Conservation (phyloP, 2,329 filamentous ascomycete species). For the Xylogone sp. region DNA sequence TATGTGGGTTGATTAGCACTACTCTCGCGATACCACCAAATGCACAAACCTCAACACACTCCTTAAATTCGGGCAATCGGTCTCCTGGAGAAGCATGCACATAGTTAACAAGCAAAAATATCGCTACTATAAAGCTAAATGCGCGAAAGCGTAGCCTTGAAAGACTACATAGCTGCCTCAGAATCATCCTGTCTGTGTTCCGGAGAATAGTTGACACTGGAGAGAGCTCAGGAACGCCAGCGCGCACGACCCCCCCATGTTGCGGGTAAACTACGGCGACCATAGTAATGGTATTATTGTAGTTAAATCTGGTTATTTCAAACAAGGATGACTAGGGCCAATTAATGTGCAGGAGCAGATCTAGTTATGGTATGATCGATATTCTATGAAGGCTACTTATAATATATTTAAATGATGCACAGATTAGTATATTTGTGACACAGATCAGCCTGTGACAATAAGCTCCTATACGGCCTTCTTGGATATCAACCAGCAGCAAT, state of each 20-base stretch:
- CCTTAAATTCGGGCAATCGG: conserved; percentile 76
- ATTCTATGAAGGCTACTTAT: too few relatives aligned
- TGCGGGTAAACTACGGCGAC: neutral
- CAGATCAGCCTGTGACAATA: neutral
- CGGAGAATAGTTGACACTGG: neutral
- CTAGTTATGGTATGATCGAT: too few relatives aligned
- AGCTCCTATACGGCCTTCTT: neutral
- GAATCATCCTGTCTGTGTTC: conserved; percentile 13
- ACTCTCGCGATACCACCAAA: conserved; percentile 1
- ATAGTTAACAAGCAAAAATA: conserved; percentile 31
- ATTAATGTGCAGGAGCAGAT: too few relatives aligned
- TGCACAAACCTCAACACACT: conserved; percentile 71
- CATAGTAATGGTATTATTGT: too few relatives aligned
- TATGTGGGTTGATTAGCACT: conserved; percentile 32
- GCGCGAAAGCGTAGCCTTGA: neutral
- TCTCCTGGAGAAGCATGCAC: conserved; percentile 76
- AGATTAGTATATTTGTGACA: too few relatives aligned
- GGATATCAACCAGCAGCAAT: conserved; percentile 25
- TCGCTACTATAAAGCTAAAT: conserved; percentile 6
- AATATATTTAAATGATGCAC: too few relatives aligned
- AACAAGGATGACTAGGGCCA: too few relatives aligned
- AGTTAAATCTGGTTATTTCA: too few relatives aligned
- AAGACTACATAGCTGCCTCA: conserved; percentile 10
- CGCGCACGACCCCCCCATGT: neutral
- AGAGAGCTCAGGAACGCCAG: neutral